Base-by-base conservation (phyloP, 192 early-diverging fungal genomes). In the Podila verticillata region DNA sequence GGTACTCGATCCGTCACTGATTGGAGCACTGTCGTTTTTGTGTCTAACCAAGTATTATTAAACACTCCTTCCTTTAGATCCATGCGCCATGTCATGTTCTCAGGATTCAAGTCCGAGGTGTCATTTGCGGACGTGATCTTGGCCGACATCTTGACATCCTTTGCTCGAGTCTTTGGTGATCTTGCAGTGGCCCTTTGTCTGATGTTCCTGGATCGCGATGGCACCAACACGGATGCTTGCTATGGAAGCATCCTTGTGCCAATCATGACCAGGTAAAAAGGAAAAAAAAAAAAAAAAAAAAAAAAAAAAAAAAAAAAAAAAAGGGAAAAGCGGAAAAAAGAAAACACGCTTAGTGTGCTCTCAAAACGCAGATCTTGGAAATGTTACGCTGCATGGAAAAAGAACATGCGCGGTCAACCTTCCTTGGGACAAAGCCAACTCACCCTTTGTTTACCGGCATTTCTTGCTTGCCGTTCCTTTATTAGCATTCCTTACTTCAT, bases 91-190 rank as follows among this genome's bases (percentile, higher is more conserved):
- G 73, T 88, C 4, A 39, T 88, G 29, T 88, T 84, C 51, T 84
- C 85, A n/a, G 78, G 75, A 59, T 56, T 91, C 28, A 70, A 81
- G 58, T 39, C 84, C 4, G 81, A 84, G 64, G 92, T 95, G 5
- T 86, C 83, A 30, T 88, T 95, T 63, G 84, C 82, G 0, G 98
- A 99, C 69, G 88, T 97, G 30, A 91, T 99, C 36, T 83, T 99
- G 60, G 96, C 97, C 1, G 98, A 99, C 89, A 94, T 98, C 32
- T 74, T 99, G 83, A 98, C 97, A 0, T 95, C 94, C 64, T 98
- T 95, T 82, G 93, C 96, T 3, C 89, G 93, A 57, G 93, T 96
- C 22, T 86, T 98, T 65, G 94, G 95, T 13, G 97, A 98, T 75
- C 68, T 96, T 15, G 89, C 90, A 62, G 82, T 89, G 13, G 89